These are phyloP conservation scores for Westerdykella sp. DNA, from an alignment of 2,329 filamentous ascomycete genomes.

Conservation along the genomic window DNA sequence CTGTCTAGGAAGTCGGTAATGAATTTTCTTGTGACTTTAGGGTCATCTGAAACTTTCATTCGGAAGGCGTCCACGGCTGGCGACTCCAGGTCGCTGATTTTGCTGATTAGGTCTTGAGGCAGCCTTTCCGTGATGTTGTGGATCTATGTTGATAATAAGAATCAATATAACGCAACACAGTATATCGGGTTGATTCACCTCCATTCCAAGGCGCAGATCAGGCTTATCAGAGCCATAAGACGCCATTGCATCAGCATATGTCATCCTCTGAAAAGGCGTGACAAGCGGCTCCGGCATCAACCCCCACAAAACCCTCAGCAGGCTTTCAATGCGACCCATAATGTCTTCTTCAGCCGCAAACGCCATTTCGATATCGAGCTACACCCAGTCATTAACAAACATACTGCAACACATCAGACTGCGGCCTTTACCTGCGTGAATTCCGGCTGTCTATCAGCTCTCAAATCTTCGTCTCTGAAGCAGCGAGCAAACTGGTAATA, in stretches of 20 bases:
- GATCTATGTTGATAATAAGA: constrained; percentile 49
- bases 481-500: constrained; percentile 95
- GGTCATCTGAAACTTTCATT: constrained; percentile 52
- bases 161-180: background rate
- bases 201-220: constrained; percentile 68
- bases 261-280: constrained; percentile 52
- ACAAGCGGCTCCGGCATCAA: constrained; percentile 42
- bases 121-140: constrained; percentile 58
- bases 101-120: constrained; percentile 59
- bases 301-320: constrained; percentile 53
- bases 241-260: constrained; percentile 73
- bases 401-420: background rate
- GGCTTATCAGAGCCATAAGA: constrained; percentile 87
- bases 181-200: constrained; percentile 41
- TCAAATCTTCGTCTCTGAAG: constrained; percentile 89
- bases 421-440: constrained; percentile 68
- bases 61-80: constrained; percentile 72
- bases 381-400: constrained; percentile 1
- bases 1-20: constrained; percentile 65
- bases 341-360: constrained; percentile 70
- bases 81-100: constrained; percentile 63
- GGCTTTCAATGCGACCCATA: constrained; percentile 52
- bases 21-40: constrained; percentile 54
- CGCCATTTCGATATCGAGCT: constrained; percentile 91
- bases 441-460: constrained; percentile 90